Conservation (phyloP, 1,139 yeast species). For the Saccharomyces hybrid region DNA sequence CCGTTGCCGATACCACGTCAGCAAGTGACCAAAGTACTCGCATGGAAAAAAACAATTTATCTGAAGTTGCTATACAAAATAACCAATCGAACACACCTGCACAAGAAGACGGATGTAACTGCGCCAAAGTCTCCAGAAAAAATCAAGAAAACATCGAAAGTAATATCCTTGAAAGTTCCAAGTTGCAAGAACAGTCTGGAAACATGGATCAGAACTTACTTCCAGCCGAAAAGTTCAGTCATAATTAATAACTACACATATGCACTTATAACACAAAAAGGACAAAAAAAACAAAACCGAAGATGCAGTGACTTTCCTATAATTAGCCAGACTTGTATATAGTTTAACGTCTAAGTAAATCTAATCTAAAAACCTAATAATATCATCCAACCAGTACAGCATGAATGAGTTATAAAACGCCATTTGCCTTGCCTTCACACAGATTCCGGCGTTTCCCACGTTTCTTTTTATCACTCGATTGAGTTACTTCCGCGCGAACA, state of each 20-base stretch:
- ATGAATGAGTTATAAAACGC: neutral
- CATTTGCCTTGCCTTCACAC: neutral
- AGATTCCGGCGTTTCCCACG: neutral
- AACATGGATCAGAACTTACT: constrained; percentile 27
- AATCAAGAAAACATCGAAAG: constrained; percentile 21
- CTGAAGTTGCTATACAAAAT: neutral
- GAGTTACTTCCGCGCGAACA: neutral
- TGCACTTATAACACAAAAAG: neutral
- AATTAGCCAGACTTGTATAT: neutral
- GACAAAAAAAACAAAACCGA: neutral
- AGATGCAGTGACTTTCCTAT: neutral
- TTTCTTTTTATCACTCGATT: neutral
- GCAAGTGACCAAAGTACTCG: neutral
- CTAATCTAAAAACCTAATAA: neutral
- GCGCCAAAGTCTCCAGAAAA: constrained; percentile 1
- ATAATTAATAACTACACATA: neutral
- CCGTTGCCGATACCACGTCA: neutral
- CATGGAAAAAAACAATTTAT: neutral
- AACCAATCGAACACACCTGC: neutral
- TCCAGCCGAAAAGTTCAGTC: constrained; percentile 26
- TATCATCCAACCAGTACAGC: neutral
- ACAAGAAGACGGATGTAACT: constrained; percentile 5
- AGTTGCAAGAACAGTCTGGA: constrained; percentile 26
- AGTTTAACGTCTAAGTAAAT: neutral
- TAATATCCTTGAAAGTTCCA: constrained; percentile 20